phyloP scores from a whole-genome alignment of 345 rosid species.

The Odontarrhena argentea region DNA sequence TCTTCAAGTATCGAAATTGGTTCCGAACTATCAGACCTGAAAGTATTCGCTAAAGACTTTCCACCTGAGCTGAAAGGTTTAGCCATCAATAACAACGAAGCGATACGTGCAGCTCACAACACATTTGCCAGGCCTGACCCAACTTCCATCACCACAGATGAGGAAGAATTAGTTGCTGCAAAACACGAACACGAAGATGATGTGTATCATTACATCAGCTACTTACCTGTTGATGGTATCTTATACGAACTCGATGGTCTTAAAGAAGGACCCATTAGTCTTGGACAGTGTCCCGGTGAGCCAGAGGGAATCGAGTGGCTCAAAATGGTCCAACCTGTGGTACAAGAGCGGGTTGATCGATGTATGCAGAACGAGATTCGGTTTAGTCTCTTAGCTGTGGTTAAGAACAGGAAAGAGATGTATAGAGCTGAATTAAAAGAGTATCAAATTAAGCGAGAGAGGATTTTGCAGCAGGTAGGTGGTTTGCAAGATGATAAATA shows the following conservation, averaged over 20 bases:
- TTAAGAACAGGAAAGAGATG: conserved; percentile 43
- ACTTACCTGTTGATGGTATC: conserved; percentile 42
- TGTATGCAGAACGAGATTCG: conserved; percentile 35
- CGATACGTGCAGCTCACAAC: conserved; percentile 44
- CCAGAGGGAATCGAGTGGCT: conserved; percentile 40
- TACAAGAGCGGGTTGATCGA: conserved; percentile 39
- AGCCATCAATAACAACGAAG: conserved; percentile 45
- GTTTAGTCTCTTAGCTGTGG: conserved; percentile 41
- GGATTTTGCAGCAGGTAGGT: conserved; percentile 44
- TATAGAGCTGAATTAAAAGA: conserved; percentile 42
- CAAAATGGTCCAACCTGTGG: conserved; percentile 38
- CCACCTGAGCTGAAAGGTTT: conserved; percentile 45
- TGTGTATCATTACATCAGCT: conserved; percentile 45
- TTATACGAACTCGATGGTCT: conserved; percentile 43
- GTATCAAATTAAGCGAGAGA: conserved; percentile 39
- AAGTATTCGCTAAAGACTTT: conserved; percentile 40
- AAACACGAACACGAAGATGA: conserved; percentile 33
- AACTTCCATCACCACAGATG: conserved; percentile 30
- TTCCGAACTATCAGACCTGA: conserved; percentile 36
- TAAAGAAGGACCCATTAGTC: conserved; percentile 46
- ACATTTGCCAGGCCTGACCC: conserved; percentile 39
- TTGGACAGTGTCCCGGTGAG: conserved; percentile 40
- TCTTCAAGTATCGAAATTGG: conserved; percentile 38
- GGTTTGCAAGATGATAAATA: conserved; percentile 57
- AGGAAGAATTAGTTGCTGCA: conserved; percentile 27